Evolutionary conservation across 2,329 filamentous ascomycete genomes (phyloP), one percentile per base, ranked within the genome.

Genomic region (Cladosporium velox): DNA sequence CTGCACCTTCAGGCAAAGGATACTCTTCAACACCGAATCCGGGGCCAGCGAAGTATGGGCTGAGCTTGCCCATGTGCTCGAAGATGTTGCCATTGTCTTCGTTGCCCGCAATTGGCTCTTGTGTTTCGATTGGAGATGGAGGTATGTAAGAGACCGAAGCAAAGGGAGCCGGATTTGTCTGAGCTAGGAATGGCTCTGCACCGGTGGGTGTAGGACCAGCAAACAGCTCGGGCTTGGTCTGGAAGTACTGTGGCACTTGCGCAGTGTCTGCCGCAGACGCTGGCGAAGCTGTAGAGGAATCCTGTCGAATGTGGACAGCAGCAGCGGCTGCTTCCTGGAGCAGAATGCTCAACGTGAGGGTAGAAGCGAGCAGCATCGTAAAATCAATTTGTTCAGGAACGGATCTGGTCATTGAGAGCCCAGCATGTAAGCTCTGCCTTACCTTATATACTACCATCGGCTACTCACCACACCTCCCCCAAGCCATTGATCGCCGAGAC

Each of bases 11-110:
- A 0, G 90, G 90, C 14, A 91, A 76, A 2, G 89, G 82, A 71
- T 89, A 90, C 77, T 93, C 91, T 15, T 89, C 81, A 0, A 91
- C 89, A 3, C 91, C 91, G 69, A 92, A 93, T 1, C 91, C 91
- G 44, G 89, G 86, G 64, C 89, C 87, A 0, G 90, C 87, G 67
- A 86, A 86, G 76, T 92, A 93, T 59, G 90, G 89, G 49, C 87
- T 87, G 28, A 92, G 77, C 68, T 88, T 85, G 7, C 88, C 91
- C 82, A 91, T 88, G 72, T 88, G 81, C 68, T 88, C 83, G 77
- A 92, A 92, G 71, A 92, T 90, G 77, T 83, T 79, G 72, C 88
- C 85, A 34, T 84, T 79, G 2, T 78, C 47, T 4, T 44, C 47
- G 6, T 66, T 49, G 24, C 88, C 89, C 62, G 82, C 74, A 60